Base-by-base conservation (phyloP, 1,284 basidiomycete genomes). In the Puccinia coronata region DNA sequence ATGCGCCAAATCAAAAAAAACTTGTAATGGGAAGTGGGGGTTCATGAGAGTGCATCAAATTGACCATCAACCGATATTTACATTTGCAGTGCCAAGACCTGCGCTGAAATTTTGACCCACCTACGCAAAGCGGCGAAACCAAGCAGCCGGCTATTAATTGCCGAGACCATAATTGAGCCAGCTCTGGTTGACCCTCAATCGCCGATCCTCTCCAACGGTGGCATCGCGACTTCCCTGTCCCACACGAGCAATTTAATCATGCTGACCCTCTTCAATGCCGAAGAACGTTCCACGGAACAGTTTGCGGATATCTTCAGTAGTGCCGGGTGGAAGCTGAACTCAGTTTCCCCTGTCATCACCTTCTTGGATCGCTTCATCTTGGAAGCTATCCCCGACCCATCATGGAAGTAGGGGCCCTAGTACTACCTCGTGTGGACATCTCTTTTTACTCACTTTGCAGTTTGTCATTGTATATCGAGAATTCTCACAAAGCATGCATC, bases 221-320 rank as follows among this genome's bases (percentile, higher is more conserved):
- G 69, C 0, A 71, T 71, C 47, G 47, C 69, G 16, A 2, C 69
- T 1, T 25, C n/a, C 9, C 20, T 2, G 28, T 71, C 69, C n/a
- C n/a, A 71, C 69, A 25, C 9, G 20, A 9, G 4, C 31, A 53
- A 71, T 25, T 28, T 71, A 8, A 11, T 20, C 49, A 71, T 71
- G 69, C 20, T 71, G 47, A 53, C 69, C 36, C 47, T 71, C 31
- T 9, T 51, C n/a, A 71, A 71, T 49, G 20, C 69, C 11, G 49
- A 71, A n/a, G 69, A 71, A 28, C 69, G 69, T 8, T 12, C 8
- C 20, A 16, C 51, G 31, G 31, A 12, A 11, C n/a, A 71, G 2
- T 71, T 31, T 34, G 47, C 5, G 23, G 69, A 53, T 1, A 49
- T 71, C 3, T 34, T 71, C 18, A 31, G n/a, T 18, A 28, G 34